These are phyloP conservation scores for Cryptococcus sp. DNA, from an alignment of 1,284 basidiomycete genomes.

Conservation along the genomic window DNA sequence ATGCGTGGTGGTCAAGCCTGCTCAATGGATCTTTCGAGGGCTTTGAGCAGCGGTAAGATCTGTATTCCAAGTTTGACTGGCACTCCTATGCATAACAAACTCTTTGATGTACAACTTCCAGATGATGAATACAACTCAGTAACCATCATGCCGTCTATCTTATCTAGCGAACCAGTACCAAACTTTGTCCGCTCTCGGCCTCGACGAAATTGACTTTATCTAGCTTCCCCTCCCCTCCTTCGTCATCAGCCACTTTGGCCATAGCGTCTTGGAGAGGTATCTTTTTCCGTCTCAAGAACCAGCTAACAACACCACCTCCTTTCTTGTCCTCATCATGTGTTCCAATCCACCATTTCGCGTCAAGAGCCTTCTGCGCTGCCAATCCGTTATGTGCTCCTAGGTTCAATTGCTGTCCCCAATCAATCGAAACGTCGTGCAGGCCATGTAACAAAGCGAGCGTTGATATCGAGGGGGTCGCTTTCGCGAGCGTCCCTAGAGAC, in stretches of 20 bases:
- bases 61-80: no score
- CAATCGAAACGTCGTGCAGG: constrained; percentile 24
- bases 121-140: no score
- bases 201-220: not conserved
- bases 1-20: not conserved
- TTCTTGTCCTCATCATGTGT: constrained; percentile 29
- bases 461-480: constrained; percentile 4
- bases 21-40: not conserved
- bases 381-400: constrained; percentile 23
- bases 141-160: not conserved
- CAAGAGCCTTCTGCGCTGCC: constrained; percentile 8
- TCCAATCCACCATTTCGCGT: constrained; percentile 23
- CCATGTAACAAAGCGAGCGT: constrained; percentile 22
- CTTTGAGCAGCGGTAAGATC: no score
- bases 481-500: constrained; percentile 12
- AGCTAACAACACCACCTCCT: constrained; percentile 21
- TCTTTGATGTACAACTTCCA: no score
- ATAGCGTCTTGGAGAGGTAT: constrained; percentile 20
- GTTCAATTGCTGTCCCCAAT: constrained; percentile 26
- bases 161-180: not conserved
- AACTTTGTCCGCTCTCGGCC: not conserved
- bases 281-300: constrained; percentile 17
- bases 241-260: constrained; percentile 6
- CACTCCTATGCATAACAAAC: no score
- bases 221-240: constrained; percentile 1